Base-by-base conservation (phyloP, 2,329 filamentous ascomycete species). In the Curvularia sp. region DNA sequence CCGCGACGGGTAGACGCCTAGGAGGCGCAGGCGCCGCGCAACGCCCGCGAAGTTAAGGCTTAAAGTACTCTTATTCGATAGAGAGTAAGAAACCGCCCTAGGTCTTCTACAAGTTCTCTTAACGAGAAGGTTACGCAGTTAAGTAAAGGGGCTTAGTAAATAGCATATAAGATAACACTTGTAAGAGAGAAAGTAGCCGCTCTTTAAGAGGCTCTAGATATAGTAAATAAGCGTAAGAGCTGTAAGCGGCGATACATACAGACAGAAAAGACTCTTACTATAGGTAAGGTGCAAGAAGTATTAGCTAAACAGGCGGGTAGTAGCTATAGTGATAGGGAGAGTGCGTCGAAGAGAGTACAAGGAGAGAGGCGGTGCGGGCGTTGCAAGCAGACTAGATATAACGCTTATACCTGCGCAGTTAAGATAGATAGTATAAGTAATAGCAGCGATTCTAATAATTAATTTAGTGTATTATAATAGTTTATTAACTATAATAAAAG, bases 1-100 rank as follows among this genome's bases (percentile, higher is more conserved):
- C 18, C 34, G 13, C 50, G 32, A 42, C 25, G 18, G 3, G 42
- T 23, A 1, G 19, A 2, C 46, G 23, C 47, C n/a, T 64, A 49
- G n/a, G n/a, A n/a, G n/a, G n/a, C n/a, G n/a, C n/a, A n/a, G n/a
- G n/a, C n/a, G n/a, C n/a, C n/a, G n/a, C 49, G 58, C 59, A 39
- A 28, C 58, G 27, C 34, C 49, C 41, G 61, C 59, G 50, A 61
- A 50, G 52, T 47, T 53, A 47, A 62, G 60, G 41, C 23, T 43
- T 2, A 36, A 30, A 25, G 49, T 59, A 28, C 3, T 61, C 48
- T 61, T 4, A 63, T 57, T 57, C 55, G 43, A 48, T 27, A 57
- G 19, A 38, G 52, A 3, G 46, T 59, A 34, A 48, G 49, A 55
- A 47, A 30, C 1, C 41, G 49, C 21, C 46, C 18, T n/a, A 52